Evolutionary conservation across 805 yeast genomes (phyloP), one percentile per base, ranked within the genome.

Genomic region (Metschnikowia kunwiensis): DNA sequence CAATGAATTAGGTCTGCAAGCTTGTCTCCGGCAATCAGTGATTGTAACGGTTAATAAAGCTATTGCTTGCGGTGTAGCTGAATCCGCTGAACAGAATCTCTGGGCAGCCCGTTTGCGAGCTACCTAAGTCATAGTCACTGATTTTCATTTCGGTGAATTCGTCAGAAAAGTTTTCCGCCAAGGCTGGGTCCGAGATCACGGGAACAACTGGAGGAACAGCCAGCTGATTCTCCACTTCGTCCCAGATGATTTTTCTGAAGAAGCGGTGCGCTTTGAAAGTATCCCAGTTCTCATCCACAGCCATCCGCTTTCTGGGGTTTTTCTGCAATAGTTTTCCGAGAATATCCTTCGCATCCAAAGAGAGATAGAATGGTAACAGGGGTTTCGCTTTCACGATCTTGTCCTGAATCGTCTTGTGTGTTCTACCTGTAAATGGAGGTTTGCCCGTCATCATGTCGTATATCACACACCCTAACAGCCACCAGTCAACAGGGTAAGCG

Each of bases 401-500:
- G 28, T 68, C 72, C 50, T 54, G 57, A 20, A 68, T 65, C 21
- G 57, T 55, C 45, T 65, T 59, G 42, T 63, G 62, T 31, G 62
- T 58, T 35, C 60, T 65, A 1, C 72, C 74, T 2, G 72, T 65
- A 42, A 65, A 68, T 5, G 74, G 74, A 4, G 74, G 72, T 11
- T 63, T 57, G 0, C 74, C 74, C 1, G 70, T 66, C 38, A 68
- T 53, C 49, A 68, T 53, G 45, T 68, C 74, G 49, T 46, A 68
- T 0, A 69, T 58, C 15, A 68, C 70, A 37, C 72, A 65, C 2
- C 74, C 74, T 34, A 68, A 51, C 30, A 70, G 66, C 74, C 74
- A 68, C 74, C 74, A 68, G 46, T 68, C 74, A 4, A 68, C 74
- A 3, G 61, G 54, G 42, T 60, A 68, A 36, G 74, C 77, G 47